Evolutionary conservation across 2,329 filamentous ascomycete genomes (phyloP).

Genomic region (Microsporum ferrugineum): DNA sequence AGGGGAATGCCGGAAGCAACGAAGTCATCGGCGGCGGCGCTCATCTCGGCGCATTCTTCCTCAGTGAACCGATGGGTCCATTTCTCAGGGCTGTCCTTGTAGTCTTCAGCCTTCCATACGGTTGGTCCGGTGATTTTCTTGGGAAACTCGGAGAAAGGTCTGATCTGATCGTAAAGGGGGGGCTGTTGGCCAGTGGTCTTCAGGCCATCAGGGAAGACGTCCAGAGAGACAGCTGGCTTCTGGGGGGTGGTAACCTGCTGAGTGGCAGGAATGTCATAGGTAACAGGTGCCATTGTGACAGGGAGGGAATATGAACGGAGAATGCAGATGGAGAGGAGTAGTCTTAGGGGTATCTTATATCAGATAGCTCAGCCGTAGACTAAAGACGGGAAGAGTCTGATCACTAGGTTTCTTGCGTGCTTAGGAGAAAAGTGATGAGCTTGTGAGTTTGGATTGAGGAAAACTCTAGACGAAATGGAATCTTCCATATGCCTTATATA

Average conservation of each 20-base stretch:
- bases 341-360: not conserved
- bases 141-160: constrained; percentile 59
- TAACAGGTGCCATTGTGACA: constrained; percentile 13
- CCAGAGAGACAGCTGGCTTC: constrained; percentile 5
- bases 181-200: constrained; percentile 62
- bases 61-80: constrained; percentile 62
- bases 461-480: constrained; percentile 2
- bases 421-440: not conserved
- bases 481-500: not conserved
- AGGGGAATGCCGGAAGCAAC: constrained; percentile 53
- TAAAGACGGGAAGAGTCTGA: not conserved
- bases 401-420: constrained; percentile 2
- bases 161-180: constrained; percentile 54
- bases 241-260: not conserved
- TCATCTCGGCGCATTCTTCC: constrained; percentile 57
- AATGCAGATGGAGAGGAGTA: not conserved
- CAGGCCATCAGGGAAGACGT: constrained; percentile 53
- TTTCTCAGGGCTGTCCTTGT: constrained; percentile 49
- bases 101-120: constrained; percentile 59
- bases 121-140: constrained; percentile 59
- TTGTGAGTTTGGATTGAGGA: not conserved
- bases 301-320: not conserved
- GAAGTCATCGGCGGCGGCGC: constrained; percentile 56
- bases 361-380: not conserved
- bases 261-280: constrained; percentile 11